Percentiles rank a stretch among this genome's conserved stretches.
Evolutionary conservation across 2,329 filamentous ascomycete genomes (phyloP).

Genomic region (Pseudogymnoascus destructans): DNA sequence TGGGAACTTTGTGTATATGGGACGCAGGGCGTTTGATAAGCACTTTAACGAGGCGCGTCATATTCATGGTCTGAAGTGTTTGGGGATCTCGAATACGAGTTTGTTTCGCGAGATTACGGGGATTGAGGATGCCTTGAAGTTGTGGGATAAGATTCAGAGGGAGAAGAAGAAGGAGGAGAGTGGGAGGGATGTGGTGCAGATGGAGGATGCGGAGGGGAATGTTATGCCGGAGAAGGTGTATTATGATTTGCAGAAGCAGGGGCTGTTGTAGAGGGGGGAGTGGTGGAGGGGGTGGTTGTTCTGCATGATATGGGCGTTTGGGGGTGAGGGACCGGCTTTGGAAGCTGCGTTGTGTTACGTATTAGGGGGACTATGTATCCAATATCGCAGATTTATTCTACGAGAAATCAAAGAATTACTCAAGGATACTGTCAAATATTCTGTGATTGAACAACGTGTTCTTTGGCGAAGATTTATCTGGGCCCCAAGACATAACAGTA

Average conservation of each 20-base stretch:
- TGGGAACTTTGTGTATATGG: conserved; percentile 98
- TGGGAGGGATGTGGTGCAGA: conserved; percentile 64
- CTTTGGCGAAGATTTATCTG: background rate
- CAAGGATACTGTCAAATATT: background rate
- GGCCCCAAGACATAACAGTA: background rate
- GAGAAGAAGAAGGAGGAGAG: conserved; percentile 75
- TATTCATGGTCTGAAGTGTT: conserved; percentile 82
- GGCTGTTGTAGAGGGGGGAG: conserved; percentile 45
- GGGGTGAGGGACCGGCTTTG: background rate
- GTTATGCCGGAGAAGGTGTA: conserved; percentile 99
- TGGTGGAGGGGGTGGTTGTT: background rate
- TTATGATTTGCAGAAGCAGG: conserved; percentile 85
- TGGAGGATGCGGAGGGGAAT: conserved; percentile 95
- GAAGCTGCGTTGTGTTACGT: background rate
- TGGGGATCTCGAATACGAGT: conserved; percentile 83
- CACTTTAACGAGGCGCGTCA: conserved; percentile 93
- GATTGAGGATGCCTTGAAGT: conserved; percentile 74
- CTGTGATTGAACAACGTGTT: background rate
- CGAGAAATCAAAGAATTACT: background rate
- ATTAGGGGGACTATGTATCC: background rate
- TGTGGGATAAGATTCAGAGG: conserved; percentile 88
- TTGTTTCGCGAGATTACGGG: conserved; percentile 88
- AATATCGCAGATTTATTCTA: background rate
- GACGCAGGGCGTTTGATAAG: conserved; percentile 89
- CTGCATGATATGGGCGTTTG: background rate